Conservation (phyloP, 2,329 filamentous ascomycete genomes). For the Chaetomiaceae sp. region DNA sequence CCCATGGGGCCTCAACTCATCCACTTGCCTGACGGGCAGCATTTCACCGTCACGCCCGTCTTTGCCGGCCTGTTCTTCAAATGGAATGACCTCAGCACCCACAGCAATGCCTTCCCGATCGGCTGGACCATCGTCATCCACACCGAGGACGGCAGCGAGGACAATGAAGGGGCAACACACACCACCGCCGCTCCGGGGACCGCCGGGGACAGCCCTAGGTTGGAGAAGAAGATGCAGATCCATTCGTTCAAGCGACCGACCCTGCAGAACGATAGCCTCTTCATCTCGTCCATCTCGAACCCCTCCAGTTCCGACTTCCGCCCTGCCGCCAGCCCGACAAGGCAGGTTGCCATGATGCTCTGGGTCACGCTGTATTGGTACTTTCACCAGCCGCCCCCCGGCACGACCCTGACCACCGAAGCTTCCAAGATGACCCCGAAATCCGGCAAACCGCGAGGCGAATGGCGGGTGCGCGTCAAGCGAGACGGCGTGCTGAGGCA, state of each 20-base stretch:
- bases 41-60: conserved; percentile 73
- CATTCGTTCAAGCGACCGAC: conserved; percentile 72
- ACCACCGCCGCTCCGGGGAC: not conserved
- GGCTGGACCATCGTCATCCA: conserved; percentile 89
- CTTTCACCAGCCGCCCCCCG: conserved; percentile 80
- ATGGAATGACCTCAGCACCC: conserved; percentile 65
- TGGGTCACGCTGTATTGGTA: conserved; percentile 97
- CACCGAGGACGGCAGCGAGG: conserved; percentile 45
- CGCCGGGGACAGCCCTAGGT: conserved; percentile 3
- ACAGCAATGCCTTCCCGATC: conserved; percentile 68
- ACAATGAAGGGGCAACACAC: not conserved
- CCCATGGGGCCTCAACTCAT: conserved; percentile 42
- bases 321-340: conserved; percentile 71
- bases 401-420: conserved; percentile 56
- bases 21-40: conserved; percentile 83
- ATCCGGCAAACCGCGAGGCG: conserved; percentile 68
- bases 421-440: conserved; percentile 62
- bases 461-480: conserved; percentile 82
- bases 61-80: conserved; percentile 94
- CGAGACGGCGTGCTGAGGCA: conserved; percentile 84
- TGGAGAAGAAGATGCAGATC: conserved; percentile 36
- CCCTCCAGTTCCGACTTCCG: conserved; percentile 77
- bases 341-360: conserved; percentile 94
- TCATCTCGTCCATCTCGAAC: conserved; percentile 87
- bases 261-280: conserved; percentile 72